A percentile compares a stretch with the other conserved stretches of the same genome.
Evolutionary conservation across 2,329 filamentous ascomycete species (phyloP).

Genomic region (Colletotrichum phormii): DNA sequence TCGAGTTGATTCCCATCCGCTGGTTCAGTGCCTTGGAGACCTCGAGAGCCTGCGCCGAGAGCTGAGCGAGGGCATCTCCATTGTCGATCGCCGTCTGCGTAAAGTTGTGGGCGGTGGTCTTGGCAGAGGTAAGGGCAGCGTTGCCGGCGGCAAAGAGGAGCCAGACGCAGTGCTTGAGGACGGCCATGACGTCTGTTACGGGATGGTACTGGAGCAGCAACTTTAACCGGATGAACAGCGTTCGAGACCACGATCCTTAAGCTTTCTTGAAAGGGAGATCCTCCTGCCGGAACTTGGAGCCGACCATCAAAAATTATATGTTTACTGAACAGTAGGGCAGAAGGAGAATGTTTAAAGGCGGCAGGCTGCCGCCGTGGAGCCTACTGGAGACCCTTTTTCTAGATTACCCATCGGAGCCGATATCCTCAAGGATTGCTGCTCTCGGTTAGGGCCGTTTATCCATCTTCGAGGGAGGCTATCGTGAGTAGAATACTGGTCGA

Average conservation of each 20-base stretch:
- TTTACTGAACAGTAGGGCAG: not conserved
- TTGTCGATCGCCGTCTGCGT: slow-evolving; percentile 9
- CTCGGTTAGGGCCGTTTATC: not conserved
- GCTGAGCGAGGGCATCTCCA: slow-evolving; percentile 16
- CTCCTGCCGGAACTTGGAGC: not conserved
- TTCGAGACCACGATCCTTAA: not conserved
- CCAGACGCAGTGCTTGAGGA: slow-evolving; percentile 15
- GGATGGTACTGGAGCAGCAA: not conserved
- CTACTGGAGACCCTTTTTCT: not conserved
- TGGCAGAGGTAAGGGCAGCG: not conserved
- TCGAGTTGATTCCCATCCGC: not conserved
- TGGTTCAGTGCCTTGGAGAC: slow-evolving; percentile 11
- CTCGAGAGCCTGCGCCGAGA: slow-evolving; percentile 2
- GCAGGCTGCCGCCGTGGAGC: not conserved
- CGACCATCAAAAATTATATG: slow-evolving; percentile 9
- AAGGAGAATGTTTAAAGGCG: not conserved
- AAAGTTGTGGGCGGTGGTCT: slow-evolving; percentile 9
- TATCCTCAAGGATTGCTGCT: not conserved
- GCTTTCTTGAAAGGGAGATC: not conserved
- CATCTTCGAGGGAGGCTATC: not conserved
- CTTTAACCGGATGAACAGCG: slow-evolving; percentile 15
- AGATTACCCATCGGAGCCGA: not conserved
- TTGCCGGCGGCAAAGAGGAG: slow-evolving; percentile 9
- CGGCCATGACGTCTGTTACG: slow-evolving; percentile 12
- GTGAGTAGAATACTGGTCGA: not conserved